phyloP scores from a whole-genome alignment of 2,329 filamentous ascomycete species.

The Phyllosticta capitalensis region DNA sequence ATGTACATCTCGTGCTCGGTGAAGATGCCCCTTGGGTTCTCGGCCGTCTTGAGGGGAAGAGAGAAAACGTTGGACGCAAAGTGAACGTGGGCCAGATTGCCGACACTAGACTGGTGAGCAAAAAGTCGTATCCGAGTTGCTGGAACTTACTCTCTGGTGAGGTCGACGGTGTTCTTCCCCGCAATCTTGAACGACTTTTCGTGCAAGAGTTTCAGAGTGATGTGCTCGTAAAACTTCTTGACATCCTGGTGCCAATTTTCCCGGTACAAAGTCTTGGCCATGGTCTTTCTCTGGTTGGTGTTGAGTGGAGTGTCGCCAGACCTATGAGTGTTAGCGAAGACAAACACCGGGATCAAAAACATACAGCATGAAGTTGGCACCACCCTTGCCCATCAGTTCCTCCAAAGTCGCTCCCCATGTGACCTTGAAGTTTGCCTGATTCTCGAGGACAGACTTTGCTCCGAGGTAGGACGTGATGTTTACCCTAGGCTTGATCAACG shows the following conservation, averaged over 20 bases:
- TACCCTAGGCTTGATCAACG: constrained; percentile 38
- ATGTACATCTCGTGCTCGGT: constrained; percentile 49
- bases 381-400: constrained; percentile 48
- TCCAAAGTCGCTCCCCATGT: constrained; percentile 53
- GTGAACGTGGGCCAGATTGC: constrained; percentile 46
- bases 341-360: constrained; percentile 3
- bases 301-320: constrained; percentile 21
- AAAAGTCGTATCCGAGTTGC: background rate
- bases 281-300: constrained; percentile 21
- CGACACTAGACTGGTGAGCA: constrained; percentile 23
- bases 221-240: constrained; percentile 57
- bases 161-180: constrained; percentile 53
- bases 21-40: constrained; percentile 43
- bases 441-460: constrained; percentile 49
- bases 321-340: background rate
- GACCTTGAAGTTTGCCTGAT: constrained; percentile 49
- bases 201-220: constrained; percentile 49
- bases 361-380: constrained; percentile 46
- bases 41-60: constrained; percentile 46
- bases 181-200: constrained; percentile 55
- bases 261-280: constrained; percentile 45
- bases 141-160: constrained; percentile 42
- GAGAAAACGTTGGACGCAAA: constrained; percentile 47
- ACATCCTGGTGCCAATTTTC: constrained; percentile 54
- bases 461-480: constrained; percentile 50